These are phyloP conservation scores for Penstemon davidsonii DNA, from an alignment of 257 asterid species.

Conservation along the genomic window DNA sequence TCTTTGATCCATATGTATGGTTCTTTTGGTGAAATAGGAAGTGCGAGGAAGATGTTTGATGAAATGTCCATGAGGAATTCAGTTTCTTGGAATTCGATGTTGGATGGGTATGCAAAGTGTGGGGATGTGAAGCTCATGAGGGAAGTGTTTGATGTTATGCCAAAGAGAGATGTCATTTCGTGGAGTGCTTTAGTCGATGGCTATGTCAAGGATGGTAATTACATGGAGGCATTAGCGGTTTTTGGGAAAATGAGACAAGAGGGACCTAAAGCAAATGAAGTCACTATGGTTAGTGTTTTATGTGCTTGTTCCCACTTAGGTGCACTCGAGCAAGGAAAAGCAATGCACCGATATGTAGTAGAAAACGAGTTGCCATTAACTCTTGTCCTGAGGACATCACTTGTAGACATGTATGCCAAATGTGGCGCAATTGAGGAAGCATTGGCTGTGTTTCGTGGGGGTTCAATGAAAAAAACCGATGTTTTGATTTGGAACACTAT, in stretches of 20 bases:
- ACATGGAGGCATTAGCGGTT: slow-evolving; percentile 47
- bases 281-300: slow-evolving; percentile 72
- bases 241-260: slow-evolving; percentile 46
- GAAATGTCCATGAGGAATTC: slow-evolving; percentile 55
- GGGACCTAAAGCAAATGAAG: slow-evolving; percentile 57
- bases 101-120: slow-evolving; percentile 78
- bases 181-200: slow-evolving; percentile 88
- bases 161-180: slow-evolving; percentile 66
- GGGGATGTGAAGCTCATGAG: slow-evolving; percentile 52
- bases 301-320: slow-evolving; percentile 82
- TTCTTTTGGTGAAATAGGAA: slow-evolving; percentile 35
- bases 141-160: slow-evolving; percentile 66
- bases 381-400: slow-evolving; percentile 54
- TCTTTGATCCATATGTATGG: slow-evolving; percentile 78
- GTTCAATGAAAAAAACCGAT: slow-evolving; percentile 39
- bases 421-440: slow-evolving; percentile 75
- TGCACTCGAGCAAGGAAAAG: slow-evolving; percentile 67
- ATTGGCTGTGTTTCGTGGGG: slow-evolving; percentile 50
- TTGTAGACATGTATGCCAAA: slow-evolving; percentile 80
- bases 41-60: slow-evolving; percentile 63
- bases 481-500: slow-evolving; percentile 69
- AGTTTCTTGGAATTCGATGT: slow-evolving; percentile 74
- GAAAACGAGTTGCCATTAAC: slow-evolving; percentile 53
- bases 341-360: slow-evolving; percentile 46
- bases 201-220: slow-evolving; percentile 59